phyloP scores from a whole-genome alignment of 164 flowering plant genomes.

The Aristolochia californica region DNA sequence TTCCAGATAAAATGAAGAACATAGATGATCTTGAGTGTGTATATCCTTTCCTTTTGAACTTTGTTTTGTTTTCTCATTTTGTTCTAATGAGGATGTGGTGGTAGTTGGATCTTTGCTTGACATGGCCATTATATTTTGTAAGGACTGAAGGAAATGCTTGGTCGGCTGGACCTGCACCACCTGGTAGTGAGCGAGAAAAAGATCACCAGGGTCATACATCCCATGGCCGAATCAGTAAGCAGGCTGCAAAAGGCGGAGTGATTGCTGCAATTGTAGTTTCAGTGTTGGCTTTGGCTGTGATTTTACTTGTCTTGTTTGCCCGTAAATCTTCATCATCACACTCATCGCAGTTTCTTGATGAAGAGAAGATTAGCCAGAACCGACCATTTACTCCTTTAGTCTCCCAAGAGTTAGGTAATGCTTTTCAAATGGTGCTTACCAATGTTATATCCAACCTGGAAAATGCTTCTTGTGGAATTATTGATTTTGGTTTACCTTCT shows the following conservation, averaged over 20 bases:
- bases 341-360: constrained; percentile 54
- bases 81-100: background rate
- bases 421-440: constrained; percentile 25
- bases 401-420: constrained; percentile 26
- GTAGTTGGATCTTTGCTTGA: constrained; percentile 4
- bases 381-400: constrained; percentile 43
- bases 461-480: background rate
- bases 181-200: constrained; percentile 24
- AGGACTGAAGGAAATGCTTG: constrained; percentile 75
- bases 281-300: constrained; percentile 24
- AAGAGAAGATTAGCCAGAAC: constrained; percentile 33
- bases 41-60: background rate
- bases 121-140: constrained; percentile 7
- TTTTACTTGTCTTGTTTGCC: constrained; percentile 29
- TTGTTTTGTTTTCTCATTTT: background rate
- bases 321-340: constrained; percentile 22
- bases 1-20: constrained; percentile 49
- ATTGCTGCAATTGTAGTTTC: constrained; percentile 39
- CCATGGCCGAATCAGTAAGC: constrained; percentile 9
- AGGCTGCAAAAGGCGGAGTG: constrained; percentile 21
- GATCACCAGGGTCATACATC: constrained; percentile 1
- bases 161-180: constrained; percentile 51
- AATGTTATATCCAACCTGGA: background rate
- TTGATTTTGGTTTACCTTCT: too few relatives aligned
- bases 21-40: constrained; percentile 53